Percentiles rank a stretch among this genome's conserved stretches.
Conservation (phyloP, 257 asterid species). For the Solanum corneliomulleri region DNA sequence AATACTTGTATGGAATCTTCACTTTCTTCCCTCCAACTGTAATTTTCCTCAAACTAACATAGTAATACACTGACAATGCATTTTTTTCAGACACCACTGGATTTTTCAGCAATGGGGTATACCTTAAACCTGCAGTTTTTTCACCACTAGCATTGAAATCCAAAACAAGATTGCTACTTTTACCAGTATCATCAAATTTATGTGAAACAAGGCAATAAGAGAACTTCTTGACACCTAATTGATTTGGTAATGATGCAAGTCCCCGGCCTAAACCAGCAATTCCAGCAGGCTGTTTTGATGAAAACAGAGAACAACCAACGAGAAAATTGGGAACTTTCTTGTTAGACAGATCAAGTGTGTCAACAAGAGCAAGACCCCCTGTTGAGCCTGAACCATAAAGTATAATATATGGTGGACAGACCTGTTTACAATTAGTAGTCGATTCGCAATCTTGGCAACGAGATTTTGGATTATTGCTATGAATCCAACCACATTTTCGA, state of each 20-base stretch:
- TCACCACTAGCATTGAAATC: constrained; percentile 18
- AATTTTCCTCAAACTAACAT: constrained; percentile 43
- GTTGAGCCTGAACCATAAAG: constrained; percentile 75
- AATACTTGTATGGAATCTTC: constrained; percentile 27
- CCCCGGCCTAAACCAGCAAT: constrained; percentile 86
- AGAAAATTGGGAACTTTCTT: constrained; percentile 35
- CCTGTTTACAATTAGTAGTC: constrained; percentile 41
- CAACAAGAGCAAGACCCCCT: constrained; percentile 59
- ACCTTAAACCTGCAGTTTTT: constrained; percentile 30
- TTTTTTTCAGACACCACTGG: constrained; percentile 19
- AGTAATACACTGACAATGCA: constrained; percentile 42
- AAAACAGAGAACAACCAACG: constrained; percentile 74
- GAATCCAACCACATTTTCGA: constrained; percentile 80
- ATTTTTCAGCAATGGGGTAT: constrained; percentile 42
- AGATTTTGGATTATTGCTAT: constrained; percentile 23
- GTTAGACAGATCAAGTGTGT: constrained; percentile 40
- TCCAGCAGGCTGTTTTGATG: constrained; percentile 71
- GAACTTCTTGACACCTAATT: constrained; percentile 59
- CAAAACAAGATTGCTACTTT: constrained; percentile 37
- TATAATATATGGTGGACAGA: constrained; percentile 76
- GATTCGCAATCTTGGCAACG: constrained; percentile 41
- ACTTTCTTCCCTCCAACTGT: constrained; percentile 56
- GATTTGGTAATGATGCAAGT: constrained; percentile 48
- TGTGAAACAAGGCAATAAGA: constrained; percentile 75
- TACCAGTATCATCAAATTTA: constrained; percentile 43